phyloP scores from a whole-genome alignment of 176 grass and related monocot species.

The Avena atlantica region DNA sequence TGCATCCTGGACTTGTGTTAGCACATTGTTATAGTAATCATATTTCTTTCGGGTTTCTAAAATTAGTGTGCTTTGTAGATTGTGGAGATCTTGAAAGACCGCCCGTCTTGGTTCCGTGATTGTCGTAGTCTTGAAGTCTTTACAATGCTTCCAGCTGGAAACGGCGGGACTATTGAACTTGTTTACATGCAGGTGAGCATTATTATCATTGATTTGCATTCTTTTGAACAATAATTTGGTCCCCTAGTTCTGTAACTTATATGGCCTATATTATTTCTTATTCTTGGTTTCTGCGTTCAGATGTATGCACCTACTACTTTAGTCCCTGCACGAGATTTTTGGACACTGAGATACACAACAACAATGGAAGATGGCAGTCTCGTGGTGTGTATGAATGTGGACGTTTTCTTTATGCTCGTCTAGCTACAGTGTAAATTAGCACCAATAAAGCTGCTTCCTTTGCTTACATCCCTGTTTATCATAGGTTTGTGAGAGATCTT shows the following conservation, averaged over 20 bases:
- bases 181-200: conserved; percentile 89
- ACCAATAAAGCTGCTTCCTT: not conserved
- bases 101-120: conserved; percentile 89
- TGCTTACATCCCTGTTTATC: conserved; percentile 38
- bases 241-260: not conserved
- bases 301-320: conserved; percentile 98
- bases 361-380: conserved; percentile 92
- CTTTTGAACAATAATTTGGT: not conserved
- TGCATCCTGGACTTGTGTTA: not conserved
- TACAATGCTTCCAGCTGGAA: conserved; percentile 89
- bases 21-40: not conserved
- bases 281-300: conserved; percentile 49
- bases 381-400: conserved; percentile 60
- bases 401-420: conserved; percentile 22
- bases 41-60: conserved; percentile 37
- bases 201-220: not conserved
- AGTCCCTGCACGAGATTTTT: conserved; percentile 93
- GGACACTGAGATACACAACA: conserved; percentile 92
- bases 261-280: conserved; percentile 14
- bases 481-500: conserved; percentile 95
- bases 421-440: not conserved
- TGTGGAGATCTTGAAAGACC: conserved; percentile 92
- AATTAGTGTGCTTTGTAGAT: conserved; percentile 53
- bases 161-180: conserved; percentile 90
- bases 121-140: conserved; percentile 95